Evolutionary conservation across 148 eudicot species (phyloP).

Genomic region (Agrostemma githago): DNA sequence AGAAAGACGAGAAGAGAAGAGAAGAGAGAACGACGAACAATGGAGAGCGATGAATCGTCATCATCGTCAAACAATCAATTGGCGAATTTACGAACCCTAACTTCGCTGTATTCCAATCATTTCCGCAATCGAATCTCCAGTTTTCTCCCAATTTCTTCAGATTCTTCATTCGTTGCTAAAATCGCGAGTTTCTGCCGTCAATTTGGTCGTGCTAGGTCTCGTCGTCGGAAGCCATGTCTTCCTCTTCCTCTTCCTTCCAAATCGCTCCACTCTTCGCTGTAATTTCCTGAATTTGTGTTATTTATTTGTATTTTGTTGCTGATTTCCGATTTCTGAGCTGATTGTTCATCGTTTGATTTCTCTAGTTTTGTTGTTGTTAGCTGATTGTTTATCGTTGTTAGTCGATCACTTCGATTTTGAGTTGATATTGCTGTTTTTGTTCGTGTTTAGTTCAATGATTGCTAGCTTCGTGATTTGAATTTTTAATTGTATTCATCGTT

Average conservation of each 20-base stretch:
- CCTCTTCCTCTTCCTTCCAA: conserved; percentile 77
- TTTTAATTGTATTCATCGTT: neutral
- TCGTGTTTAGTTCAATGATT: neutral
- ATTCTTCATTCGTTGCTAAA: conserved; percentile 35
- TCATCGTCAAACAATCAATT: conserved; percentile 23
- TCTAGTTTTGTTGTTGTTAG: neutral
- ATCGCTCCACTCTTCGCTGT: conserved; percentile 50
- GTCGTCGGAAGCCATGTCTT: conserved; percentile 50
- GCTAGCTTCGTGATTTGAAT: too few species aligned
- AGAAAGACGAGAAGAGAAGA: neutral
- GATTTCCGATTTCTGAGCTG: neutral
- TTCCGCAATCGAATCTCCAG: conserved; percentile 32
- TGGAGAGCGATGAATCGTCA: conserved; percentile 1
- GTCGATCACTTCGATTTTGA: too few species aligned
- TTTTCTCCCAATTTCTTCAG: conserved; percentile 24
- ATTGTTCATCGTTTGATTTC: too few species aligned
- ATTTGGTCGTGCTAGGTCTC: conserved; percentile 39
- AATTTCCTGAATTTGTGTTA: conserved; percentile 11
- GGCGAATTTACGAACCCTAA: conserved; percentile 28
- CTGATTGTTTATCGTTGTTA: neutral
- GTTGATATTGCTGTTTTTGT: neutral
- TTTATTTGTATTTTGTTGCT: neutral
- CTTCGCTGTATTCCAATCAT: conserved; percentile 41
- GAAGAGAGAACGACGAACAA: neutral
- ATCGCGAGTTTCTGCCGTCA: conserved; percentile 37